Evolutionary conservation across 108 stramenopile genomes (phyloP).

Genomic region (Skeletonema marinoi): DNA sequence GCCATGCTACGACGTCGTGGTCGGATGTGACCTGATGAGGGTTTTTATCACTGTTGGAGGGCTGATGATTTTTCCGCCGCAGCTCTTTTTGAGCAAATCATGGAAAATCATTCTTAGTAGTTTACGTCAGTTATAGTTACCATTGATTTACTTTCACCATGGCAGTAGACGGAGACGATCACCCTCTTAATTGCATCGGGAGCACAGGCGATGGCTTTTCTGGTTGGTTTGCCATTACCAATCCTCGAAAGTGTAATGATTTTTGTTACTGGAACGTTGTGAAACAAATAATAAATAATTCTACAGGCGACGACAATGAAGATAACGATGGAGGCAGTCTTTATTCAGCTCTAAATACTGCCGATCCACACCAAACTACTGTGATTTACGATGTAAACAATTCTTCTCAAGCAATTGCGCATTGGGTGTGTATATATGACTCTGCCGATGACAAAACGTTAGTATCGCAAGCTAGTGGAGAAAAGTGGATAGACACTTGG

Average conservation of each 20-base stretch:
- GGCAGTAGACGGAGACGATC: not conserved
- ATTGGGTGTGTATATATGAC: slow-evolving; percentile 45
- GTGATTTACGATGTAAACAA: slow-evolving; percentile 4
- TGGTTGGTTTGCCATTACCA: slow-evolving; percentile 50
- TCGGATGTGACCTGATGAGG: too few relatives aligned
- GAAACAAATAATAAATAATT: not conserved
- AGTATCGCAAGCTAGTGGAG: slow-evolving; percentile 11
- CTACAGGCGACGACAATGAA: not conserved
- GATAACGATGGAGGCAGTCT: not conserved
- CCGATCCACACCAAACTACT: slow-evolving; percentile 37
- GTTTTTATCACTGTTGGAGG: too few relatives aligned
- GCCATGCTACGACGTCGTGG: too few relatives aligned
- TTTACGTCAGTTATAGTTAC: too few relatives aligned
- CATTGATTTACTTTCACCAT: too few relatives aligned
- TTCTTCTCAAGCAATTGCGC: not conserved
- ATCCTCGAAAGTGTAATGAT: slow-evolving; percentile 44
- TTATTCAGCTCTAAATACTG: slow-evolving; percentile 38
- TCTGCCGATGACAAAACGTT: slow-evolving; percentile 27
- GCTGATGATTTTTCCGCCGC: too few relatives aligned
- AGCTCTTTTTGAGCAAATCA: too few relatives aligned
- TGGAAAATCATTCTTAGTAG: too few relatives aligned
- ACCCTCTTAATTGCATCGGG: slow-evolving; percentile 46
- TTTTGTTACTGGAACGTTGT: slow-evolving; percentile 44
- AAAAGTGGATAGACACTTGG: slow-evolving; percentile 41
- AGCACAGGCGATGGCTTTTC: slow-evolving; percentile 47